Base-by-base conservation (phyloP, 2,329 filamentous ascomycete genomes). In the Metarhizium robertsii region DNA sequence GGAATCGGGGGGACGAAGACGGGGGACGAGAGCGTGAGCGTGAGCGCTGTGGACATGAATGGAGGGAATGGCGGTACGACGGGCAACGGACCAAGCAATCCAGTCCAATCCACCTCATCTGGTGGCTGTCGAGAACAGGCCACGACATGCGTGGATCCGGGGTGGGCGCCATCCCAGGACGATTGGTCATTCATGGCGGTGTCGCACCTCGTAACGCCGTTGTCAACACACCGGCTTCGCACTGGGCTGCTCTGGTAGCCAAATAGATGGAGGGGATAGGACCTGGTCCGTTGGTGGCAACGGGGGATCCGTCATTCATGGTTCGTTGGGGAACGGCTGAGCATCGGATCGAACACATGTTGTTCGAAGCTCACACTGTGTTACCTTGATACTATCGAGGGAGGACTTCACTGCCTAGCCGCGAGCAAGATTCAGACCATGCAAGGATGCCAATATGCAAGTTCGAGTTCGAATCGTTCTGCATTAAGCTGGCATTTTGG, bases 1-100 rank as follows among this genome's bases (percentile, higher is more conserved):
- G 40, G 18, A 53, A 50, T 50, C 40, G 46, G 55, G 60, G 42
- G 58, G 60, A 57, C 55, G 60, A 52, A 52, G 42, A 50, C 46
- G 49, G 53, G 46, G 56, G 30, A 49, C 43, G 50, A 34, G 25
- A 14, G 42, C 34, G 34, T 20, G 50, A 34, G 29, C 43, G 40
- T 32, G 20, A 20, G 48, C 30, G 47, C 30, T 46, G 36, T 16
- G 45, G 53, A 42, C 32, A 46, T 52, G 40, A 45, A 49, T 50
- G 20, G 14, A 53, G 52, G 51, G 48, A 46, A 36, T 50, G 54
- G 55, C 52, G 53, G 55, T 36, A 38, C 49, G 55, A 55, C 32
- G 53, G 54, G 55, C 55, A 53, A 57, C 50, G 30, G 14, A 57
- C 34, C 43, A 43, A 53, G 45, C 55, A 53, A 50, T 55, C 53